Evolutionary conservation across 225 moss, liverwort and hornwort species (phyloP).

Genomic region (Physcomitrium patens): DNA sequence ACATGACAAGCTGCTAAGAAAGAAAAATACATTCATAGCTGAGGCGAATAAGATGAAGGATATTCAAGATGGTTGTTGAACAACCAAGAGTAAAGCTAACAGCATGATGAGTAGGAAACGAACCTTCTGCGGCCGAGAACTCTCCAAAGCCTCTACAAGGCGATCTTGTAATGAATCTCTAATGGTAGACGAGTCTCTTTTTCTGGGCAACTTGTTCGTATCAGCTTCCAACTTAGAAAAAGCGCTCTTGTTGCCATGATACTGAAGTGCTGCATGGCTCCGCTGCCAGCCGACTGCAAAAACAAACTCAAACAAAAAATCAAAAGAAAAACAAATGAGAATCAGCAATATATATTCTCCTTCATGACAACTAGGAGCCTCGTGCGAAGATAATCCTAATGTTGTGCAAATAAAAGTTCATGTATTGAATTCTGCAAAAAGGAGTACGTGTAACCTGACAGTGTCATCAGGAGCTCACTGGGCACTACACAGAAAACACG

Average conservation of each 20-base stretch:
- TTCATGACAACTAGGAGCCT: no score
- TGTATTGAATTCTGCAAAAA: not conserved
- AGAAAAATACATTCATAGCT: not conserved
- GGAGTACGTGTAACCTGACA: not conserved
- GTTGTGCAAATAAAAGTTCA: not conserved
- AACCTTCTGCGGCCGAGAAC: slow-evolving; percentile 82
- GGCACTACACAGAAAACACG: not conserved
- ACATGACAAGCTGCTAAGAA: not conserved
- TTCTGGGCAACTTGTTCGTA: slow-evolving; percentile 51
- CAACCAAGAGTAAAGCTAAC: no score
- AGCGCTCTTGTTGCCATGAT: slow-evolving; percentile 88
- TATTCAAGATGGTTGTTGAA: no score
- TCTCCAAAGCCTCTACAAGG: slow-evolving; percentile 95
- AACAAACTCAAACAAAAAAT: no score
- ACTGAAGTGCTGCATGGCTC: slow-evolving; percentile 64
- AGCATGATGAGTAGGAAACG: no score
- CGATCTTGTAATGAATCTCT: slow-evolving; percentile 95
- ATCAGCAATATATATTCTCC: no score
- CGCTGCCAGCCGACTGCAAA: slow-evolving; percentile 82
- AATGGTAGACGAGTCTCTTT: slow-evolving; percentile 73
- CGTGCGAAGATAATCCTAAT: no score
- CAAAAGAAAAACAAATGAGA: no score
- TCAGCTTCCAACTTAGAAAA: slow-evolving; percentile 91
- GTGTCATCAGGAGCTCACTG: not conserved
- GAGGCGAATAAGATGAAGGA: no score